Base-by-base conservation (phyloP, 768 basidiomycete species). In the Sistotremastrum niveocremeum region DNA sequence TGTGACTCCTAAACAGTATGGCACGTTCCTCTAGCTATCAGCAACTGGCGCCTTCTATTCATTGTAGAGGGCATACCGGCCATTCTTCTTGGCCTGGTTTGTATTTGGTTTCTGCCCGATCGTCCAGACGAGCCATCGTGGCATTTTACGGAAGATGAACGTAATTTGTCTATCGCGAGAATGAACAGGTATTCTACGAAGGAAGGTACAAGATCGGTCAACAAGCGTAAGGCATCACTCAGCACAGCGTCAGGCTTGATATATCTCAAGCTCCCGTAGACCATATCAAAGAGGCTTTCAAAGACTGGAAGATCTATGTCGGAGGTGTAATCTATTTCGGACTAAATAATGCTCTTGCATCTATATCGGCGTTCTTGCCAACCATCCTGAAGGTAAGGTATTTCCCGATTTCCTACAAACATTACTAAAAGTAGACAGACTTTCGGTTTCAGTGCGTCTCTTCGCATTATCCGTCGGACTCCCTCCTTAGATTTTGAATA, bases 281-380 rank as follows among this genome's bases (percentile, higher is more conserved):
- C 29, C 83, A 86, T 52, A 67, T 85, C 36, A 52, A 59, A 6
- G 64, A 72, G 42, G 85, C 83, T 3, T 68, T 86, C 54, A 57
- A 63, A 44, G 86, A 87, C 57, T 86, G 84, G 85, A 74, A 78
- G 79, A 66, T 79, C 33, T 81, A 84, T 52, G 54, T 65, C 6
- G 83, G 69, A 0, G 85, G 85, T 0, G 71, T 78, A 31, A 77
- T 86, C 49, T 87, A 84, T 59, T 85, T 87, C 56, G 83, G 81
- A 32, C 62, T 84, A 42, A 86, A 86, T 54, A 75, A 74, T 43
- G 80, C 83, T 20, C 64, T 87, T 10, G 78, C 82, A n/a, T 82
- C 84, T 6, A 81, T 81, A 34, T 79, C 80, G 28, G 84, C 84
- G 0, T 90, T 90, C 64, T 63, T 90, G 45, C 87, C 87, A 2